Evolutionary conservation across 108 stramenopile species (phyloP).

Genomic region (Nannochloropsis salina): DNA sequence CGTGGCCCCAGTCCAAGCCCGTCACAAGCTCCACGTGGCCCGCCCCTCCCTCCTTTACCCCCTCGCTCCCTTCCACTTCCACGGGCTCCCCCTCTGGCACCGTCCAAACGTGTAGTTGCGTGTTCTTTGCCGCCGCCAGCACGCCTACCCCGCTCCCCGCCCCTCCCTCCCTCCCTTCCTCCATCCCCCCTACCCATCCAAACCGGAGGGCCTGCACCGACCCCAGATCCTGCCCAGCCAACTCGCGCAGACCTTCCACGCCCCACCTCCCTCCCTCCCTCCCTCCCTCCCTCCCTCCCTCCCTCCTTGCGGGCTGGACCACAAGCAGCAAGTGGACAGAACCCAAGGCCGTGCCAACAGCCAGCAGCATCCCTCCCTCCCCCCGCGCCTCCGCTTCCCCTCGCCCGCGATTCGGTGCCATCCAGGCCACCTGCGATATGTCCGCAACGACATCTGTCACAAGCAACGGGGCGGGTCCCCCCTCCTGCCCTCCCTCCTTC

Average conservation of each 20-base stretch:
- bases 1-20: background rate
- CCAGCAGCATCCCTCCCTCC: constrained; percentile 2
- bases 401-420: background rate
- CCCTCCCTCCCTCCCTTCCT: background rate
- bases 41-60: background rate
- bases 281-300: constrained; percentile 10
- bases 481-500: background rate
- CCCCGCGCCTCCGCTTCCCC: background rate
- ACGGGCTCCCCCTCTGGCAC: background rate
- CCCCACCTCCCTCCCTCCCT: background rate
- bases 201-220: background rate
- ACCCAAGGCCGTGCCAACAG: background rate
- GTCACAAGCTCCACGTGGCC: background rate
- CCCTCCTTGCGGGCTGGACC: background rate
- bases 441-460: background rate
- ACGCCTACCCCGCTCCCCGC: background rate
- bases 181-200: background rate
- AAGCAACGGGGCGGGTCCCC: background rate
- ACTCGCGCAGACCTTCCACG: background rate
- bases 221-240: background rate
- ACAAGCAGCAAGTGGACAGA: background rate
- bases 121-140: background rate
- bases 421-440: background rate
- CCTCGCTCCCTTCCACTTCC: background rate
- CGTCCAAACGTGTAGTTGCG: background rate